Evolutionary conservation across 306 rosid species (phyloP), one percentile per base, ranked within the genome.

Genomic region (Prunus mongolica): DNA sequence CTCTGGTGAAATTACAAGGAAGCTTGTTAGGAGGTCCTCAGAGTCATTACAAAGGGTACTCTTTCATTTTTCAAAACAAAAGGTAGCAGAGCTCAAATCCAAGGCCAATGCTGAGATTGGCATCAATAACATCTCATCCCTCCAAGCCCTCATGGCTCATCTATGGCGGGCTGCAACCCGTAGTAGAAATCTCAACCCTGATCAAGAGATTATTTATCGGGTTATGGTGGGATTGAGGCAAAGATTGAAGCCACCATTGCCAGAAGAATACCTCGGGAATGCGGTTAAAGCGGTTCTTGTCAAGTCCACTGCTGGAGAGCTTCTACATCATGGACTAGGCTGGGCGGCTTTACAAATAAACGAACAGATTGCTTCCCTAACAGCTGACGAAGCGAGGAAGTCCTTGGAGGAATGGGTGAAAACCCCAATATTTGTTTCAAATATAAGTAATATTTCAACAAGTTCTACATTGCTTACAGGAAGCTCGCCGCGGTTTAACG

Each of bases 401-500:
- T 0, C 12, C 6, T 77, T 65, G 46, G 86, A 79, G 65, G 69
- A 44, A n/a, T 85, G 87, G 91, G 63, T 71, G 5, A 74, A 76
- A 77, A 58, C 2, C 14, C 89, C 85, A 0, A 8, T 0, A 5
- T 4, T 67, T 20, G 6, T 1, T 68, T 12, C 73, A 47, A 24
- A 12, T 6, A 3, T 44, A 55, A 8, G 55, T 13, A 50, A 16
- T 67, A 5, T 32, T 32, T 32, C 15, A 44, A 44, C 30, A 0
- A 15, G 2, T 81, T 51, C 0, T 12, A 2, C 0, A 3, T 0
- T 5, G 16, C 16, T 1, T 15, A 55, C 44, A 0, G 72, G 88
- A 15, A 78, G 88, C 76, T 87, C 90, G 2, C 88, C 85, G 1
- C 15, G 84, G 77, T 87, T 84, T 57, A 19, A 83, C 47, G 60